phyloP scores from a whole-genome alignment of 345 rosid species.

The Erucastrum elatum region DNA sequence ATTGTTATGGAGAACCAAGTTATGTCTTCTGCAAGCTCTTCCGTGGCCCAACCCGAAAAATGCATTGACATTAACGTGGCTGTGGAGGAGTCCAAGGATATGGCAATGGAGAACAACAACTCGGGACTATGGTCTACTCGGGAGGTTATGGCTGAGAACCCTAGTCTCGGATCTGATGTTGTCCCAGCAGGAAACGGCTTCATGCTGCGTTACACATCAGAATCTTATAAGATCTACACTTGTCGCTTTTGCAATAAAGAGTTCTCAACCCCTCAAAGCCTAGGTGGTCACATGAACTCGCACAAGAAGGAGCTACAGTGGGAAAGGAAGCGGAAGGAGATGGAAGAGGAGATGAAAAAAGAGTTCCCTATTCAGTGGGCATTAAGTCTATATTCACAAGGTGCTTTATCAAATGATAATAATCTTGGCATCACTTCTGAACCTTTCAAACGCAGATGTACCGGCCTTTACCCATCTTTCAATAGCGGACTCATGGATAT shows the following conservation, averaged over 20 bases:
- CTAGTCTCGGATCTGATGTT: constrained; percentile 16
- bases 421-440: constrained; percentile 37
- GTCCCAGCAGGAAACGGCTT: constrained; percentile 20
- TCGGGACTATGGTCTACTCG: background rate
- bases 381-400: constrained; percentile 30
- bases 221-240: constrained; percentile 16
- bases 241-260: constrained; percentile 24
- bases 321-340: constrained; percentile 36
- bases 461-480: constrained; percentile 3
- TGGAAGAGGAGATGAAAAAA: constrained; percentile 26
- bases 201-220: constrained; percentile 29
- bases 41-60: constrained; percentile 2
- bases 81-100: background rate
- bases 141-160: background rate
- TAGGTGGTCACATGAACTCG: constrained; percentile 93
- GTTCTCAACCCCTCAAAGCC: constrained; percentile 80
- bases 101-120: background rate
- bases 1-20: constrained; percentile 18
- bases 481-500: background rate
- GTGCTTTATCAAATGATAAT: constrained; percentile 34
- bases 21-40: constrained; percentile 34
- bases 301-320: constrained; percentile 78
- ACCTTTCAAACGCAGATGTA: background rate
- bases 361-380: background rate
- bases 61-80: background rate